A percentile compares a stretch with the other conserved stretches of the same genome.
These are phyloP conservation scores for Oryza meridionalis DNA, from an alignment of 176 grass and related monocot species.

Conservation along the genomic window DNA sequence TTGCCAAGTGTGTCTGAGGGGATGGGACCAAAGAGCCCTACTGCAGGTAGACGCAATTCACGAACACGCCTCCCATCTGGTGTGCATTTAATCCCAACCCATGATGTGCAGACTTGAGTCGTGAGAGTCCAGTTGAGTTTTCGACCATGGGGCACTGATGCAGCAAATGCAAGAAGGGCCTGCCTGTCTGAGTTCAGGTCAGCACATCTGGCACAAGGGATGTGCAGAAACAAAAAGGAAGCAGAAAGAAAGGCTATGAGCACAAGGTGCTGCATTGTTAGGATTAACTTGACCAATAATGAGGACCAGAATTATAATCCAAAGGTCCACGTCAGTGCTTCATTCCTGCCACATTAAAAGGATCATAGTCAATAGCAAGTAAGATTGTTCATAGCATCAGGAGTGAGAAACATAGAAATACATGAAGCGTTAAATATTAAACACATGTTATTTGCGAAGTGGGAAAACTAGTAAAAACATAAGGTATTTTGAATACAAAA, in stretches of 20 bases:
- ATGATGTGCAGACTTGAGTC: slow-evolving; percentile 68
- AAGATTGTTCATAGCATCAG: slow-evolving; percentile 5
- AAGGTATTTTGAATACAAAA: slow-evolving; percentile 24
- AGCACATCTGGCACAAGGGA: slow-evolving; percentile 53
- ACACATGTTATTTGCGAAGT: background rate
- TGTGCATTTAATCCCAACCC: slow-evolving; percentile 86
- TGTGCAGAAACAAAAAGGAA: slow-evolving; percentile 42
- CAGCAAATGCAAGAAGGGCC: slow-evolving; percentile 79
- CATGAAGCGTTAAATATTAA: background rate
- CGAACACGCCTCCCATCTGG: slow-evolving; percentile 54
- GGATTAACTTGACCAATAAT: slow-evolving; percentile 27
- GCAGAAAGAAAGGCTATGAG: slow-evolving; percentile 39
- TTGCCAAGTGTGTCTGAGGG: slow-evolving; percentile 70
- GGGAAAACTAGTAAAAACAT: slow-evolving; percentile 8
- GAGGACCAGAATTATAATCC: slow-evolving; percentile 38
- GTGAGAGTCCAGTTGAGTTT: slow-evolving; percentile 86
- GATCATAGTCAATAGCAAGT: slow-evolving; percentile 32
- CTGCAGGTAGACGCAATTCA: slow-evolving; percentile 62
- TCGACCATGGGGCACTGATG: slow-evolving; percentile 65
- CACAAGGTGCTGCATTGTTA: slow-evolving; percentile 46
- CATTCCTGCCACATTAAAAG: slow-evolving; percentile 45
- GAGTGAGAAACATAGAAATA: slow-evolving; percentile 18
- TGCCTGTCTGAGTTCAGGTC: slow-evolving; percentile 72
- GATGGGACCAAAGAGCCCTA: slow-evolving; percentile 77
- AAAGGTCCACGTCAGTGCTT: slow-evolving; percentile 23